Evolutionary conservation across 208 protist species (phyloP).

Genomic region (Leishmania mexicana): DNA sequence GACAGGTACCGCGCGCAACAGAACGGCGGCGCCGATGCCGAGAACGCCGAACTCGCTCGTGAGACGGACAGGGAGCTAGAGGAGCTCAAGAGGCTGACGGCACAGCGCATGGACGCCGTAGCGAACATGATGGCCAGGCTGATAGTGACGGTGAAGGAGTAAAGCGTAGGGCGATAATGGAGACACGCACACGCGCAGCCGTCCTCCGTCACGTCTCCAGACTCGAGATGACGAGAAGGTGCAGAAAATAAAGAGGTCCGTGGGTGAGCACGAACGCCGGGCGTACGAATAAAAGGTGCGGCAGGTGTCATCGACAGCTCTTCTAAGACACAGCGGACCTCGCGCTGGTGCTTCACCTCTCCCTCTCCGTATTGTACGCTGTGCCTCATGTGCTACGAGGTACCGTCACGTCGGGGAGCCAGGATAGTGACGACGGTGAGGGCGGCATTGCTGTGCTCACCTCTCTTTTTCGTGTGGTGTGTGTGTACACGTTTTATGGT

Average conservation of each 20-base stretch:
- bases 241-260: background rate
- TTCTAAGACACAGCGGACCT: background rate
- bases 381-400: background rate
- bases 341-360: background rate
- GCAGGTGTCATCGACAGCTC: background rate
- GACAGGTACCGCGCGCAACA: conserved; percentile 67
- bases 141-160: conserved; percentile 58
- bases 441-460: background rate
- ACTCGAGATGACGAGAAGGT: background rate
- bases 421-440: background rate
- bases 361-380: background rate
- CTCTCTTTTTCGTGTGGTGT: background rate
- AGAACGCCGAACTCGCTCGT: conserved; percentile 61
- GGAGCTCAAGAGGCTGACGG: conserved; percentile 58
- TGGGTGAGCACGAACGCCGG: background rate
- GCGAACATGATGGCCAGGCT: conserved; percentile 61
- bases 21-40: conserved; percentile 47
- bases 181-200: background rate
- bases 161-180: background rate
- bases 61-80: conserved; percentile 70
- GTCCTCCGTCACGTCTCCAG: too few relatives aligned
- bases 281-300: background rate
- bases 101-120: conserved; percentile 68
- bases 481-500: background rate
- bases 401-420: background rate